phyloP scores from a whole-genome alignment of 129 eudicot species.

The Calendula officinalis region DNA sequence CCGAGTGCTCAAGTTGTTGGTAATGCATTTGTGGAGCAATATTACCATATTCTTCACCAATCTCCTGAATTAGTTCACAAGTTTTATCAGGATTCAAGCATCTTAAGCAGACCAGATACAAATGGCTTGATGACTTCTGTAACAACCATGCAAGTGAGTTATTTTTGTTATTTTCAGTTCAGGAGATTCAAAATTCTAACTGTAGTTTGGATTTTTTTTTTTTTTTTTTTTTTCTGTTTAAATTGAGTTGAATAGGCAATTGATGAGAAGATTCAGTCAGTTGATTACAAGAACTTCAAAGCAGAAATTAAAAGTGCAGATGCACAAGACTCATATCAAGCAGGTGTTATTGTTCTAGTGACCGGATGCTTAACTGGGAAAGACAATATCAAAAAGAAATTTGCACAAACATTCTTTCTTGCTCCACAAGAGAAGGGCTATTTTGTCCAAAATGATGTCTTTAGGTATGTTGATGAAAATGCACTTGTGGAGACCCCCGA shows the following conservation, averaged over 20 bases:
- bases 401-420: conserved; percentile 76
- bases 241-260: conserved; percentile 43
- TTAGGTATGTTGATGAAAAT: conserved; percentile 59
- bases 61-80: conserved; percentile 72
- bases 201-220: too few relatives aligned
- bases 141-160: conserved; percentile 71
- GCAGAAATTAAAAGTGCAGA: conserved; percentile 87
- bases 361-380: conserved; percentile 83
- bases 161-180: background rate
- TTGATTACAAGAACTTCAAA: conserved; percentile 69
- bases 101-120: conserved; percentile 69
- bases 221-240: background rate
- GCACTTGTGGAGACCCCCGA: conserved; percentile 26
- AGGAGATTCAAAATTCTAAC: too few relatives aligned
- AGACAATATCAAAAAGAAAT: conserved; percentile 61
- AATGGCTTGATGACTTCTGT: conserved; percentile 62
- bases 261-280: conserved; percentile 60
- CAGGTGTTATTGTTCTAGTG: conserved; percentile 72
- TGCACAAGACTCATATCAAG: conserved; percentile 71
- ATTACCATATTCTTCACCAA: conserved; percentile 80
- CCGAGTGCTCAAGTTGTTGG: conserved; percentile 83
- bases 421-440: conserved; percentile 90
- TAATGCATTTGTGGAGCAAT: conserved; percentile 85
- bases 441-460: conserved; percentile 75
- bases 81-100: conserved; percentile 79